Evolutionary conservation across 768 basidiomycete species (phyloP), one percentile per base, ranked within the genome.

Genomic region (Nidularia pulvinata): DNA sequence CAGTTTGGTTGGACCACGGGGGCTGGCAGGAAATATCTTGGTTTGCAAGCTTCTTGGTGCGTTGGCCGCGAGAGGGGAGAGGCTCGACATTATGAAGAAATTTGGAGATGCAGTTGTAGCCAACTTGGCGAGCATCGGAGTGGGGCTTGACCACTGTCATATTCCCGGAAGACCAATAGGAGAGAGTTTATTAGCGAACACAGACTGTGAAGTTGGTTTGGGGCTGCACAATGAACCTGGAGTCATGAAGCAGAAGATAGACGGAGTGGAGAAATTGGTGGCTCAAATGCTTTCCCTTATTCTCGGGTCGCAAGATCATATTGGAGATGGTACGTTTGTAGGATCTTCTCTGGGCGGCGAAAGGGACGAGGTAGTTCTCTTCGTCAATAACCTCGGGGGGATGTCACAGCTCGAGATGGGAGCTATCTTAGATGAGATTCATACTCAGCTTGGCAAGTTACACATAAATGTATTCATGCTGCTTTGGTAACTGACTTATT

Each of bases 11-110:
- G 82, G 81, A 6, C 71, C 80, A n/a, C 67, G 83, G 32, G 77
- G 78, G 14, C 65, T 79, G 6, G 78, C 69, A 0, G 78, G 74
- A 3, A 79, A 78, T 45, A 75, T 79, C 16, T 63, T 80, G 45
- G 78, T 81, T 1, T 84, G 82, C 68, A 84, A 85, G 64, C 69
- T 85, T 46, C 69, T 85, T 14, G 82, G 82, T 4, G 79, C 78
- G 1, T 69, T 77, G 7, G 74, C 80, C 1, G 75, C 76, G 54
- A 54, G 59, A n/a, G 75, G 77, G 1, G 70, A 66, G 34, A 43
- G 56, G 0, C 63, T 82, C 33, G 59, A 63, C 5, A 56, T 62
- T 7, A 63, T 77, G 14, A 73, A 69, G 50, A 51, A 50, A 33
- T 62, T 70, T 14, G 77, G 75, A 10, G 71, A 66, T 55, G 65